These are phyloP conservation scores for Evernia prunastri DNA, from an alignment of 495 filamentous ascomycete species.

Conservation along the genomic window DNA sequence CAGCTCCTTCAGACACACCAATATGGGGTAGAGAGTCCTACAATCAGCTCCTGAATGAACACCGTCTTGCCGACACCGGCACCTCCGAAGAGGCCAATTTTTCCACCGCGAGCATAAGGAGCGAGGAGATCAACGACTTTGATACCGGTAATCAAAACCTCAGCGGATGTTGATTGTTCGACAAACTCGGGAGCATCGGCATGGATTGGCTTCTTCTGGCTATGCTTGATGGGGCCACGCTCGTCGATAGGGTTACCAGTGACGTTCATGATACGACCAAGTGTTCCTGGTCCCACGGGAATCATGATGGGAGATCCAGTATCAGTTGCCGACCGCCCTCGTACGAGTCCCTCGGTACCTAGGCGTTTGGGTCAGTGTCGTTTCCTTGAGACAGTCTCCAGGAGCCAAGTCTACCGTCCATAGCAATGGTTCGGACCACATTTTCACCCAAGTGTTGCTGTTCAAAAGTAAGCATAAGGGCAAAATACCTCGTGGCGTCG, in stretches of 20 bases:
- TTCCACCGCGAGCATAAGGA: conserved; percentile 99
- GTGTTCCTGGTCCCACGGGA: conserved; percentile 88
- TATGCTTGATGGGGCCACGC: conserved; percentile 92
- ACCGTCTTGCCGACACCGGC: conserved; percentile 99
- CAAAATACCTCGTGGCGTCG: neutral
- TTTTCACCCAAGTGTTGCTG: conserved; percentile 99
- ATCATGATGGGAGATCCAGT: conserved; percentile 95
- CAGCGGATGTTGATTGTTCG: conserved; percentile 91
- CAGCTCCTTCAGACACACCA: neutral
- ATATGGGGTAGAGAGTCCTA: conserved; percentile 35
- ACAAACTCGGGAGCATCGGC: conserved; percentile 82
- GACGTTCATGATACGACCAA: conserved; percentile 99
- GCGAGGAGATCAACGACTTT: conserved; percentile 99
- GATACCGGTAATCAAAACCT: conserved; percentile 98
- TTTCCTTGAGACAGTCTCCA: neutral
- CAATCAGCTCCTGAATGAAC: conserved; percentile 99
- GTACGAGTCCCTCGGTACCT: conserved; percentile 99
- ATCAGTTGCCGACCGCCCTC: conserved; percentile 76
- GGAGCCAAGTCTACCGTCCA: conserved; percentile 75
- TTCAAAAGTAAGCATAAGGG: conserved; percentile 19
- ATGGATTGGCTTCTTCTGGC: conserved; percentile 85
- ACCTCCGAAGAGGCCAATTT: conserved; percentile 99
- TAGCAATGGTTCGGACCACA: conserved; percentile 99
- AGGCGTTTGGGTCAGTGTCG: conserved; percentile 9
- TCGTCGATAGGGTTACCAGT: conserved; percentile 99